Base-by-base conservation (phyloP, 164 flowering plant genomes). In the Vitis rupestris region DNA sequence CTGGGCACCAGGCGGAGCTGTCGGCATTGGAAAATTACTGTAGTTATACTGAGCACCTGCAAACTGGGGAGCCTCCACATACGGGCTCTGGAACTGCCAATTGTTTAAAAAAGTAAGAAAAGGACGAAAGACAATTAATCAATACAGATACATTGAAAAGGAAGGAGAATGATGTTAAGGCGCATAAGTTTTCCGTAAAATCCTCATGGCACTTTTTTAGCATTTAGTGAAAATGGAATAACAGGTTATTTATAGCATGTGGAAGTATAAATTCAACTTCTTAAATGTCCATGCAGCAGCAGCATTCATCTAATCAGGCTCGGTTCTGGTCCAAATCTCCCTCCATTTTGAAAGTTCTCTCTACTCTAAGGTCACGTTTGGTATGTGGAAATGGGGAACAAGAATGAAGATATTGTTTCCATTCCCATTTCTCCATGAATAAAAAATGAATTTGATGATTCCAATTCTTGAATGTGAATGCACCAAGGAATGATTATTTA, bases 1-100 rank as follows among this genome's bases (percentile, higher is more conserved):
- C 66, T 84, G 93, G 8, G 89, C 98, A 69, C 99, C 99, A 63
- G 97, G 97, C n/a, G 99, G 99, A 13, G 99, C 88, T 10, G 93
- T 82, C 30, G 98, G 98, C 87, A 82, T 85, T 12, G 99, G 99
- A 72, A 90, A 87, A 70, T 77, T 70, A 37, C 6, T 23, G 61
- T 14, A 79, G 73, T 63, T 75, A 23, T 49, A 49, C 55, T 72
- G 81, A 12, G 74, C 51, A 10, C 89, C 92, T 14, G 76, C 76
- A 67, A 83, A 80, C 7, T 74, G 80, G 19, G 97, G 92, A 59
- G 90, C 87, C 77, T 88, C 94, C 81, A 94, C 97, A 75, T 94
- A 94, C 14, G 98, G 97, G 75, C 87, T 94, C 97, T 94, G 59
- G 16, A 29, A 64, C 37, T 29, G n/a, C 44, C 31, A 69, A 30